phyloP scores from a whole-genome alignment of 257 asterid species.

The Datura wrightii region DNA sequence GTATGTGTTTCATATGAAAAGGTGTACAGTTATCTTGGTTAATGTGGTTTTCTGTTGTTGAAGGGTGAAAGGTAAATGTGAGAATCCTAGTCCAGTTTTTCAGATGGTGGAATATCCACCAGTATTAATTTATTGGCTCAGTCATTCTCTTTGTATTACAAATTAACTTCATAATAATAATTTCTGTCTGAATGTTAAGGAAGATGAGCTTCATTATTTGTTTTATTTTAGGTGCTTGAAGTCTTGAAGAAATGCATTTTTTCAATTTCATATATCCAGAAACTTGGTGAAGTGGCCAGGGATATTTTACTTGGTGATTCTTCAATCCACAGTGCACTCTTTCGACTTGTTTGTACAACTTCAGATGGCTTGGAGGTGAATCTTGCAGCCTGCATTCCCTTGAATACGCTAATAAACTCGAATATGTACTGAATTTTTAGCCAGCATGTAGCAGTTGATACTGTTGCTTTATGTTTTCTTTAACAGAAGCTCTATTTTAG shows the following conservation, averaged over 20 bases:
- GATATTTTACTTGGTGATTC: conserved; percentile 76
- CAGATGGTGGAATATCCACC: neutral
- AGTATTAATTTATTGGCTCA: neutral
- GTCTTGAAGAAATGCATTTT: conserved; percentile 74
- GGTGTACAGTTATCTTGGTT: conserved; percentile 4
- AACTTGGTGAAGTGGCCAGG: conserved; percentile 63
- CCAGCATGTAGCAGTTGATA: conserved; percentile 32
- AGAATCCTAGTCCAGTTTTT: conserved; percentile 6
- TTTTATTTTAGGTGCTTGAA: conserved; percentile 69
- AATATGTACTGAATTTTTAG: conserved; percentile 23
- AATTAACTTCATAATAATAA: neutral
- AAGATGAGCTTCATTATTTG: neutral
- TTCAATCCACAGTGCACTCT: conserved; percentile 79
- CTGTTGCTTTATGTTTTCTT: conserved; percentile 32
- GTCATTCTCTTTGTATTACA: neutral
- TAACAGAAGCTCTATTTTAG: conserved; percentile 73
- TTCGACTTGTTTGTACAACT: conserved; percentile 84
- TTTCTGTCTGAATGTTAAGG: neutral
- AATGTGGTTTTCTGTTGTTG: neutral
- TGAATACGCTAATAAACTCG: neutral
- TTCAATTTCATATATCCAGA: conserved; percentile 52
- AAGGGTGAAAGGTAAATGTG: neutral
- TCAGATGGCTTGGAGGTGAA: conserved; percentile 78
- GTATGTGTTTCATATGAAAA: conserved; percentile 19
- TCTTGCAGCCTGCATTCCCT: conserved; percentile 36